Percentiles rank a stretch among this genome's conserved stretches.
These are phyloP conservation scores for Debaryomyces hansenii DNA, from an alignment of 805 yeast species.

Conservation along the genomic window DNA sequence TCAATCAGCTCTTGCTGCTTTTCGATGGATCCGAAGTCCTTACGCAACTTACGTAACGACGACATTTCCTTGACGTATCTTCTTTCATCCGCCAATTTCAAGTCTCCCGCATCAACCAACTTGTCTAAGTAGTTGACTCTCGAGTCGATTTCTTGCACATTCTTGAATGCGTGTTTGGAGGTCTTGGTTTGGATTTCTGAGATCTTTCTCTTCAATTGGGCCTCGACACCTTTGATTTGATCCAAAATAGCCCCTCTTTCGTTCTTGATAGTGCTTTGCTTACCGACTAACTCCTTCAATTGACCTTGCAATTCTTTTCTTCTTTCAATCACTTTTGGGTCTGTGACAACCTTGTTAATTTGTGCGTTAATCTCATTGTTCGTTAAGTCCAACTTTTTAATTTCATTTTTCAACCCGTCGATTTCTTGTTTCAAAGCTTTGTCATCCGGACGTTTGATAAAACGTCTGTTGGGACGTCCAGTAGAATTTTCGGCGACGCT, in stretches of 20 bases:
- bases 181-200: slow-evolving; percentile 71
- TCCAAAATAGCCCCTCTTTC: slow-evolving; percentile 57
- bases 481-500: slow-evolving; percentile 3
- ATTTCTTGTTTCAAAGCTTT: slow-evolving; percentile 60
- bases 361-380: slow-evolving; percentile 53
- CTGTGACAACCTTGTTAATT: slow-evolving; percentile 44
- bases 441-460: slow-evolving; percentile 75
- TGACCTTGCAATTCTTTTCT: slow-evolving; percentile 34
- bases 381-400: slow-evolving; percentile 60
- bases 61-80: slow-evolving; percentile 81
- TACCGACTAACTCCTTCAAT: slow-evolving; percentile 42
- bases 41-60: slow-evolving; percentile 73
- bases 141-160: slow-evolving; percentile 66
- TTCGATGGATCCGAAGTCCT: slow-evolving; percentile 73
- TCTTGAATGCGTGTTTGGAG: slow-evolving; percentile 68
- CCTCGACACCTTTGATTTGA: slow-evolving; percentile 71
- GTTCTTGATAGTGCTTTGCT: slow-evolving; percentile 49
- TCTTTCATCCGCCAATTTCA: slow-evolving; percentile 91
- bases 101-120: slow-evolving; percentile 71
- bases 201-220: slow-evolving; percentile 69
- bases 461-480: slow-evolving; percentile 41
- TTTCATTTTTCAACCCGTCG: slow-evolving; percentile 55
- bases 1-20: slow-evolving; percentile 78
- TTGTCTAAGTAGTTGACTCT: slow-evolving; percentile 68
- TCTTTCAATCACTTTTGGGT: slow-evolving; percentile 28